Percentiles rank a stretch among this genome's conserved stretches.
These are phyloP conservation scores for Trypanosoma melophagium DNA, from an alignment of 208 protist species.

Conservation along the genomic window DNA sequence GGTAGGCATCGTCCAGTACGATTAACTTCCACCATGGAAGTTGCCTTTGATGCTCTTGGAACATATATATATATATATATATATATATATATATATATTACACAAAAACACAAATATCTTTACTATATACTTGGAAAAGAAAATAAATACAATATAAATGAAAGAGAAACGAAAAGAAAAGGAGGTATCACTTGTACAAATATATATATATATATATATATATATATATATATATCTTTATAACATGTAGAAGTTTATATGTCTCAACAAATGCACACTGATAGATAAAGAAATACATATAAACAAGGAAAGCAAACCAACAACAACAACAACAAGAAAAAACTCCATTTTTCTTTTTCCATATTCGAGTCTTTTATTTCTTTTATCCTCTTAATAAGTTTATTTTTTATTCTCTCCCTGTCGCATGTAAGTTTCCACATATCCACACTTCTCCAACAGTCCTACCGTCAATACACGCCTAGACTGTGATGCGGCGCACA, in stretches of 20 bases:
- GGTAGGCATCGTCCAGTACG: constrained; percentile 52
- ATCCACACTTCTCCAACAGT: constrained; percentile 54
- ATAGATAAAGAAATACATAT: too few species aligned
- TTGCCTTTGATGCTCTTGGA: neutral
- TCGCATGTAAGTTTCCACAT: constrained; percentile 44
- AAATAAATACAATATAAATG: constrained; percentile 7
- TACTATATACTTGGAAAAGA: constrained; percentile 1
- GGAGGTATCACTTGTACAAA: neutral
- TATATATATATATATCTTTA: neutral
- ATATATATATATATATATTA: too few species aligned
- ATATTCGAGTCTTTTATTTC: too few species aligned
- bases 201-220: constrained; percentile 1
- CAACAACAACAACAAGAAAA: neutral
- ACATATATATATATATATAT: too few species aligned
- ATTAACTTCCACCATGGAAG: constrained; percentile 87
- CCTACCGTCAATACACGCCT: constrained; percentile 53
- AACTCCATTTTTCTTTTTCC: too few species aligned
- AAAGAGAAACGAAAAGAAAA: constrained; percentile 12
- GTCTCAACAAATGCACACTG: too few species aligned
- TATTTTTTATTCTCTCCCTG: constrained; percentile 8
- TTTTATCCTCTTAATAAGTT: neutral
- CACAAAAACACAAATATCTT: neutral
- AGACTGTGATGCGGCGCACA: constrained; percentile 21
- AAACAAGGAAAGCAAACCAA: constrained; percentile 1
- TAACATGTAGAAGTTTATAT: too few species aligned